These are phyloP conservation scores for Cajanus cajan DNA, from an alignment of 306 rosid species.

Conservation along the genomic window DNA sequence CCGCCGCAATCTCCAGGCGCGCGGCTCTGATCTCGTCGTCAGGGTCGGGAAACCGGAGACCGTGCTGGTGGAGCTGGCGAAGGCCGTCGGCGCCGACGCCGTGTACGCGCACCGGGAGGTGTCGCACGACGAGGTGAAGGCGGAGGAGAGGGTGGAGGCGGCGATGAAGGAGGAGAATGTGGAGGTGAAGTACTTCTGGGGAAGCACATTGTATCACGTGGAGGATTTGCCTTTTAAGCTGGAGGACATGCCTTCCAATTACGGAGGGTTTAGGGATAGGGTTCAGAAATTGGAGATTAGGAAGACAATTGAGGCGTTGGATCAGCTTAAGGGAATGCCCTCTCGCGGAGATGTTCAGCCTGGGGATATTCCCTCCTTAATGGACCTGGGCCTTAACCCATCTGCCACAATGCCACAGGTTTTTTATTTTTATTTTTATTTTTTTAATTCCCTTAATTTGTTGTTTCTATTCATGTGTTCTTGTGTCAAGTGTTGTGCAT, in stretches of 20 bases:
- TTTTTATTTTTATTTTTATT: no score
- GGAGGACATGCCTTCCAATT: slow-evolving; percentile 87
- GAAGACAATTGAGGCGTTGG: slow-evolving; percentile 85
- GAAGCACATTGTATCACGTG: slow-evolving; percentile 79
- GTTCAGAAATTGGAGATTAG: slow-evolving; percentile 74
- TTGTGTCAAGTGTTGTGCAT: background rate
- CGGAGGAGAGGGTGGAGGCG: slow-evolving; percentile 73
- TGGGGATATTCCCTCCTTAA: slow-evolving; percentile 83
- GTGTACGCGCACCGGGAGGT: slow-evolving; percentile 79
- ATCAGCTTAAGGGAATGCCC: slow-evolving; percentile 83
- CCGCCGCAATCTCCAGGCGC: slow-evolving; percentile 63
- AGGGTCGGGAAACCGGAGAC: slow-evolving; percentile 84
- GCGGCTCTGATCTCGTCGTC: slow-evolving; percentile 90
- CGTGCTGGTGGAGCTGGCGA: slow-evolving; percentile 73
- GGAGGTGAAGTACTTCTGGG: slow-evolving; percentile 92
- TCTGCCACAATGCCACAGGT: slow-evolving; percentile 76
- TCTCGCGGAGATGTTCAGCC: slow-evolving; percentile 82
- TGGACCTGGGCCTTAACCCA: slow-evolving; percentile 82
- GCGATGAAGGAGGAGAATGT: slow-evolving; percentile 84
- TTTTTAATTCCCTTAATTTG: background rate
- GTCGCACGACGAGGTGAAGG: slow-evolving; percentile 76
- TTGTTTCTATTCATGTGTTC: background rate
- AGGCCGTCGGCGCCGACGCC: slow-evolving; percentile 82
- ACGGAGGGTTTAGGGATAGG: slow-evolving; percentile 80
- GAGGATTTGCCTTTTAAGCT: slow-evolving; percentile 84